These are phyloP conservation scores for Colletotrichum caudatum DNA, from an alignment of 2,329 filamentous ascomycete genomes.

Conservation along the genomic window DNA sequence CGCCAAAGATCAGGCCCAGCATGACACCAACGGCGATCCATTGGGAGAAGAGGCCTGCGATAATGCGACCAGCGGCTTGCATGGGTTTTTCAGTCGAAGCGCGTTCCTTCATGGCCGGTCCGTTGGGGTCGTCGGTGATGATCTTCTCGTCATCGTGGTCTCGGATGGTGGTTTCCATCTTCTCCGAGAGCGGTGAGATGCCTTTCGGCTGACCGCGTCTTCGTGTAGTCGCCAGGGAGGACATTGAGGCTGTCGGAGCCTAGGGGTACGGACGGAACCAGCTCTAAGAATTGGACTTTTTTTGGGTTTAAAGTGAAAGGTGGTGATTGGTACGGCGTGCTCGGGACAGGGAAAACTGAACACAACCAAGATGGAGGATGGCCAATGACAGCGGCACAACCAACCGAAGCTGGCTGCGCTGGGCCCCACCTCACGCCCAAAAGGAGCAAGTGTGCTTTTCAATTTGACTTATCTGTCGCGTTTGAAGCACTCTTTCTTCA, in stretches of 20 bases:
- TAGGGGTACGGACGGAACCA: not conserved
- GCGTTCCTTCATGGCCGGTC: constrained; percentile 18
- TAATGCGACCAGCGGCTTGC: constrained; percentile 59
- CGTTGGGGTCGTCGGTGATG: constrained; percentile 1
- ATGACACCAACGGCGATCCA: constrained; percentile 76
- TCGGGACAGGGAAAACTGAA: constrained; percentile 20
- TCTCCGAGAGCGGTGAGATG: constrained; percentile 38
- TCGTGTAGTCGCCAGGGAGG: constrained; percentile 62
- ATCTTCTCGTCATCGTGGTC: constrained; percentile 19
- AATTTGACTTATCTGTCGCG: not conserved
- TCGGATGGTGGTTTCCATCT: constrained; percentile 31
- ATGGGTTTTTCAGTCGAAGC: constrained; percentile 24
- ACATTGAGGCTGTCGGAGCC: constrained; percentile 48
- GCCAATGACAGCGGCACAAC: constrained; percentile 26
- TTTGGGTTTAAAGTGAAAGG: not conserved
- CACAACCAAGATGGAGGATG: constrained; percentile 3
- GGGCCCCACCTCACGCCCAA: not conserved
- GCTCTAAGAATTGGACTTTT: constrained; percentile 9
- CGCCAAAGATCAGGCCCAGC: constrained; percentile 90
- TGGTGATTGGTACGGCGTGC: constrained; percentile 3
- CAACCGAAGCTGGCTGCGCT: constrained; percentile 9
- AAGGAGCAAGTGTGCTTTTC: constrained; percentile 3
- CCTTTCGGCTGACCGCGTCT: constrained; percentile 46
- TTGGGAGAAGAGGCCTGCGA: constrained; percentile 70
- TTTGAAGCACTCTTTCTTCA: not conserved